Conservation (phyloP, 352 stramenopile species). For the Phytophthora pinifolia region DNA sequence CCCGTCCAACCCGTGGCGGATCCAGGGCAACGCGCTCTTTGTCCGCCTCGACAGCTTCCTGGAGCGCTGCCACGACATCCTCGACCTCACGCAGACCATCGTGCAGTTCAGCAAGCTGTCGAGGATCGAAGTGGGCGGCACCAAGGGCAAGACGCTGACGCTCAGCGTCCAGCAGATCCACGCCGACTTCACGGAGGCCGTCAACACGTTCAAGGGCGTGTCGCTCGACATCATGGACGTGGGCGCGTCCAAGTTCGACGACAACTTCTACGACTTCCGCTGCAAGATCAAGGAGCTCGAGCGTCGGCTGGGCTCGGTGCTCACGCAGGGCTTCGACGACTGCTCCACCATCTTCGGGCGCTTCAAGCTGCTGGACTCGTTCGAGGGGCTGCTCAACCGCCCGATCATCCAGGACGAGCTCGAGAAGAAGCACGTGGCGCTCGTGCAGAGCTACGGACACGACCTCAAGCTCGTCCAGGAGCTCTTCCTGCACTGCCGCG, state of each 20-base stretch:
- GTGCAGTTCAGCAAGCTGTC: slow-evolving; percentile 98
- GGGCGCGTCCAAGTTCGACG: slow-evolving; percentile 95
- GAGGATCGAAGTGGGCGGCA: slow-evolving; percentile 98
- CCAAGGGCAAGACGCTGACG: slow-evolving; percentile 95
- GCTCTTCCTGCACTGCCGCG: slow-evolving; percentile 93
- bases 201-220: slow-evolving; percentile 95
- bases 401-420: slow-evolving; percentile 97
- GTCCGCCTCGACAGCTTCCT: slow-evolving; percentile 97
- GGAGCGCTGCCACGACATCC: slow-evolving; percentile 97
- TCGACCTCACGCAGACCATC: slow-evolving; percentile 98
- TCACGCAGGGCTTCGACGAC: slow-evolving; percentile 97
- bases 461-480: slow-evolving; percentile 98
- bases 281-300: slow-evolving; percentile 99
- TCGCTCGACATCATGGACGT: slow-evolving; percentile 99
- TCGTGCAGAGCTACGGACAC: slow-evolving; percentile 96
- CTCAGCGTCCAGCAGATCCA: slow-evolving; percentile 95
- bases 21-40: slow-evolving; percentile 98
- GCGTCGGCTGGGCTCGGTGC: slow-evolving; percentile 94
- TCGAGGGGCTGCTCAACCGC: slow-evolving; percentile 94
- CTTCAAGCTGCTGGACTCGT: slow-evolving; percentile 98
- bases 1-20: slow-evolving; percentile 97
- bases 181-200: slow-evolving; percentile 93
- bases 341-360: slow-evolving; percentile 96
- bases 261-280: slow-evolving; percentile 97
- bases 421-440: slow-evolving; percentile 96